These are phyloP conservation scores for Coemansia sp. DNA, from an alignment of 192 early-diverging fungal genomes.

Conservation along the genomic window DNA sequence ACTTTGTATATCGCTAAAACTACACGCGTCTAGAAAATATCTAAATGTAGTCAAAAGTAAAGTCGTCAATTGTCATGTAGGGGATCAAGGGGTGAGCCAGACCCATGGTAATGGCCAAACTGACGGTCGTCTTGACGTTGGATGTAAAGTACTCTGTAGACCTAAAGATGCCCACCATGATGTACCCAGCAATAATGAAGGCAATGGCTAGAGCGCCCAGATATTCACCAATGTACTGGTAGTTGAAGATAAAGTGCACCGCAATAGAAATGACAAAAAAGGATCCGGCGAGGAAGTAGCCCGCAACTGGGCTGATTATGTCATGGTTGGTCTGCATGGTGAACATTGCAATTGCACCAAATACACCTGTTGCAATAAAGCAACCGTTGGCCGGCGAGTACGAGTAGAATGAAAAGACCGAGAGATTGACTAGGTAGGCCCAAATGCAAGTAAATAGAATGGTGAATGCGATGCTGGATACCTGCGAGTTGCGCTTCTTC, in stretches of 20 bases:
- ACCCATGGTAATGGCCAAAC: conserved; percentile 2
- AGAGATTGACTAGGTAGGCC: not conserved
- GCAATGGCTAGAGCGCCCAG: conserved; percentile 6
- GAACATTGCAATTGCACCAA: not conserved
- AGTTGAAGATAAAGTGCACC: not conserved
- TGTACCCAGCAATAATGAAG: not conserved
- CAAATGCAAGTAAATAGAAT: conserved; percentile 3
- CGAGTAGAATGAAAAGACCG: conserved; percentile 4
- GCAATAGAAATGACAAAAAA: not conserved
- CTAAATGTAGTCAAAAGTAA: not conserved
- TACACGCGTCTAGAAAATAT: not conserved
- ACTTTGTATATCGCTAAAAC: not conserved
- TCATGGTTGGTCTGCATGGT: conserved; percentile 5
- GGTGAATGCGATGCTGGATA: not conserved
- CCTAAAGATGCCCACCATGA: conserved; percentile 3
- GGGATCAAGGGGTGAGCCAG: not conserved
- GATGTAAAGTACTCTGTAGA: not conserved
- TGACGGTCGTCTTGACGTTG: conserved; percentile 3
- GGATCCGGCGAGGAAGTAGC: not conserved
- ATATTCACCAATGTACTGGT: not conserved
- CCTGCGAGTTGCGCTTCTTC: conserved; percentile 1
- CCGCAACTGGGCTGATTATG: not conserved
- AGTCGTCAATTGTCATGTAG: not conserved
- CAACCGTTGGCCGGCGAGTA: conserved; percentile 4
- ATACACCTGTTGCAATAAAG: conserved; percentile 1